These are phyloP conservation scores for Cystobasidium onofrii DNA, from an alignment of 768 basidiomycete genomes.

Conservation along the genomic window DNA sequence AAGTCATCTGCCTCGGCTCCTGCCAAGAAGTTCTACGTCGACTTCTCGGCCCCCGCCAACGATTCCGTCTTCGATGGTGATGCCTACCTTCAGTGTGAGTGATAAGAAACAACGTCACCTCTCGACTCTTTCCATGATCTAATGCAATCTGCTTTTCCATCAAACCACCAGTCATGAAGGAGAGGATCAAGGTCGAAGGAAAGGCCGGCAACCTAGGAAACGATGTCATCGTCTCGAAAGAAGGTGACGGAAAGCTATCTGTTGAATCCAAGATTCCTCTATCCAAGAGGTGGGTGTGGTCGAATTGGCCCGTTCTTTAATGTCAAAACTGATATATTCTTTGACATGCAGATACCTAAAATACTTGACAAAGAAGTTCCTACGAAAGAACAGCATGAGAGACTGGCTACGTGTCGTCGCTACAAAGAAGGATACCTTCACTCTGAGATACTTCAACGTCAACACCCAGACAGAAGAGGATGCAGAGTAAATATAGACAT, in stretches of 20 bases:
- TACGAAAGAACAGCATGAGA: constrained; percentile 61
- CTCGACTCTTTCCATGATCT: no score
- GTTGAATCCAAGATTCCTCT: constrained; percentile 78
- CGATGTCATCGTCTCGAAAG: constrained; percentile 71
- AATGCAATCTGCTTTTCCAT: no score
- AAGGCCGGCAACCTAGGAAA: constrained; percentile 89
- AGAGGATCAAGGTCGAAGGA: constrained; percentile 86
- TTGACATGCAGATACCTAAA: constrained; percentile 64
- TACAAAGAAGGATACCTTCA: constrained; percentile 82
- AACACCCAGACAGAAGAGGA: constrained; percentile 36
- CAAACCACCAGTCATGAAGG: constrained; percentile 69
- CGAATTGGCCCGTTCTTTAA: no score
- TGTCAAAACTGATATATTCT: neutral
- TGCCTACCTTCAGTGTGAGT: constrained; percentile 42
- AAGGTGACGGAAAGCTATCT: constrained; percentile 74
- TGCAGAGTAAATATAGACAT: neutral
- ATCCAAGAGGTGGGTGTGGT: constrained; percentile 64
- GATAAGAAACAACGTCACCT: no score
- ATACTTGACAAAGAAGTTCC: constrained; percentile 84
- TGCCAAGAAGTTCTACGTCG: constrained; percentile 64
- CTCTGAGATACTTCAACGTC: constrained; percentile 71
- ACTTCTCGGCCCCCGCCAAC: constrained; percentile 72
- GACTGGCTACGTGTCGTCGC: constrained; percentile 99
- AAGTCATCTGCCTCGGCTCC: constrained; percentile 49
- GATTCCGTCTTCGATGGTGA: constrained; percentile 47